A percentile compares a stretch with the other conserved stretches of the same genome.
Evolutionary conservation across 257 asterid genomes (phyloP).

Genomic region (Pogostemon cablin): DNA sequence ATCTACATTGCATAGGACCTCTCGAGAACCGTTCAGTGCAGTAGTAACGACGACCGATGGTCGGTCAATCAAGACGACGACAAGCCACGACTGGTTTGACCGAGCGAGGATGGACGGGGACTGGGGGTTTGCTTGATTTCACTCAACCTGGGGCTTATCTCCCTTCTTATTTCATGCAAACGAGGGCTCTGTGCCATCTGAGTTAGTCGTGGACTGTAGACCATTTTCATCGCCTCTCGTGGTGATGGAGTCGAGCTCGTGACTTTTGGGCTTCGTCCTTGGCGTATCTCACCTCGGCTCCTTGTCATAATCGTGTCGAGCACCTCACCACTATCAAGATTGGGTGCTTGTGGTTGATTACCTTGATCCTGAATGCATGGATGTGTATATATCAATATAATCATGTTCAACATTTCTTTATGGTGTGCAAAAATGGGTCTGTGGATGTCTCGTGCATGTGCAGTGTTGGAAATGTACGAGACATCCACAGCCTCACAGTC

Average conservation of each 20-base stretch:
- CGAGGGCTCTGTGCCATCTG: constrained; percentile 65
- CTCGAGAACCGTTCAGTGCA: constrained; percentile 46
- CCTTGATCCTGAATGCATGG: constrained; percentile 56
- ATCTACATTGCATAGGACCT: constrained; percentile 41
- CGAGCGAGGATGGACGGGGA: constrained; percentile 61
- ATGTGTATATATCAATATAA: not conserved
- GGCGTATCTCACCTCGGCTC: constrained; percentile 90
- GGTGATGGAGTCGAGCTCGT: constrained; percentile 70
- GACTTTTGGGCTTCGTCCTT: constrained; percentile 64
- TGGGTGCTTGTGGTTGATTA: constrained; percentile 37
- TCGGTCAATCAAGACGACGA: constrained; percentile 43
- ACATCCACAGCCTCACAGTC: not conserved
- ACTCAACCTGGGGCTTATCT: constrained; percentile 54
- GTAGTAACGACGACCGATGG: constrained; percentile 18
- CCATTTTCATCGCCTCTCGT: constrained; percentile 45
- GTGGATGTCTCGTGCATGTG: too few species aligned
- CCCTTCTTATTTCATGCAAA: constrained; percentile 48
- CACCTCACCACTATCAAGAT: constrained; percentile 60
- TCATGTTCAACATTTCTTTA: not conserved
- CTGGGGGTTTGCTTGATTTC: constrained; percentile 68
- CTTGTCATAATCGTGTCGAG: constrained; percentile 83
- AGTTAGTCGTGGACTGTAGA: constrained; percentile 52
- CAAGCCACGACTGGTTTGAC: constrained; percentile 45
- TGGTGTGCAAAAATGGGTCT: too few species aligned
- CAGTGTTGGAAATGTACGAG: not conserved